Conservation (phyloP, 2,329 filamentous ascomycete species). For the Colletotrichum siamense region DNA sequence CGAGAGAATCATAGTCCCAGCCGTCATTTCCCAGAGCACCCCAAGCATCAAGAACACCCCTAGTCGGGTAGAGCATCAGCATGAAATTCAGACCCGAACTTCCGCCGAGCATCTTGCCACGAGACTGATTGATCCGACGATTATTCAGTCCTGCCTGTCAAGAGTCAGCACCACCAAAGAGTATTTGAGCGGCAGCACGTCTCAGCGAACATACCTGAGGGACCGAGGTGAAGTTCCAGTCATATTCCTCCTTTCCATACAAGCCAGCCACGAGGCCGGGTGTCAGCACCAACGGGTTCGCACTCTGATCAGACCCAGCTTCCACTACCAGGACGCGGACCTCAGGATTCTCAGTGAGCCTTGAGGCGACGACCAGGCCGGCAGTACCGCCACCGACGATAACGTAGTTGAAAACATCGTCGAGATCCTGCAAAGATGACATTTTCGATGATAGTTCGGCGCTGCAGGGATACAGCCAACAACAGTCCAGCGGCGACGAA, state of each 20-base stretch:
- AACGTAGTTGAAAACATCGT: conserved; percentile 27
- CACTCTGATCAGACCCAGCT: conserved; percentile 24
- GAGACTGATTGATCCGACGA: conserved; percentile 27
- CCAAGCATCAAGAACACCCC: conserved; percentile 28
- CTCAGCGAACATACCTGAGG: neutral
- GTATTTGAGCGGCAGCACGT: too few relatives aligned
- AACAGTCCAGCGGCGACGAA: neutral
- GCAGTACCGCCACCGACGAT: conserved; percentile 37
- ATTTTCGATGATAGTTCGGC: neutral
- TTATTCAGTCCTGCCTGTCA: conserved; percentile 24
- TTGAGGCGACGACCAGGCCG: conserved; percentile 37
- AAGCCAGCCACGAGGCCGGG: conserved; percentile 22
- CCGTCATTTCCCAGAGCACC: conserved; percentile 29
- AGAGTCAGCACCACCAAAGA: neutral
- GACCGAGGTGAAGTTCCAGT: conserved; percentile 29
- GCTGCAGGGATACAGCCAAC: neutral
- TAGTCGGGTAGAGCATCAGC: conserved; percentile 20
- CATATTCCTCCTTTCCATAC: conserved; percentile 26
- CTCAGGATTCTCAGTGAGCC: conserved; percentile 29
- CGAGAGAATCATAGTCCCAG: conserved; percentile 31
- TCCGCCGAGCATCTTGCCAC: conserved; percentile 27
- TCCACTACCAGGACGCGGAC: conserved; percentile 31
- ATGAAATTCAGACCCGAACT: conserved; percentile 29
- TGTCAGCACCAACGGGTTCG: conserved; percentile 20
- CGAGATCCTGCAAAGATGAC: neutral